A percentile compares a stretch with the other conserved stretches of the same genome.
Evolutionary conservation across 1,284 basidiomycete species (phyloP).

Genomic region (Naganishia cerealis): DNA sequence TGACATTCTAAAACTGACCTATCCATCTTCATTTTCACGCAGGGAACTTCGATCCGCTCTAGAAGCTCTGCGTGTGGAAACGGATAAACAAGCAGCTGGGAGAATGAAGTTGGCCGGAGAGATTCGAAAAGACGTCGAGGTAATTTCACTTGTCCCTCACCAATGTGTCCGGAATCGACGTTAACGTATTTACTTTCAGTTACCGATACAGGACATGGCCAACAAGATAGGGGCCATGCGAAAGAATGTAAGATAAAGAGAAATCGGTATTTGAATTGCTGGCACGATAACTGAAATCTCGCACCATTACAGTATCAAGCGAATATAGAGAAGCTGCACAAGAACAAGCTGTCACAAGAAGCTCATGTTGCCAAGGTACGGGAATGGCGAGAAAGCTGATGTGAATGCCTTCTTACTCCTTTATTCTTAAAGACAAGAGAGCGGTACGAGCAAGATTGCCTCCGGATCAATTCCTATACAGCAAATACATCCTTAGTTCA

Average conservation of each 20-base stretch:
- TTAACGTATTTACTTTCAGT: conserved; percentile 12
- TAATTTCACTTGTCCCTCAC: background rate
- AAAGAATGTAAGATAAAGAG: conserved; percentile 17
- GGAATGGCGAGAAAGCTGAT: background rate
- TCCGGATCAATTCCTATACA: conserved; percentile 92
- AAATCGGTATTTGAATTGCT: conserved; percentile 22
- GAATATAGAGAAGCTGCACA: conserved; percentile 81
- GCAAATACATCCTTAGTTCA: conserved; percentile 90
- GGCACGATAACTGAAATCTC: background rate
- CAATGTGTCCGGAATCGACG: too few species aligned
- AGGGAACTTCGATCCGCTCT: conserved; percentile 59
- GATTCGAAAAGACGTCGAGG: conserved; percentile 21
- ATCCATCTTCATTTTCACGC: background rate
- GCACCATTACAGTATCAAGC: conserved; percentile 59
- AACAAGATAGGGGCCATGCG: conserved; percentile 20
- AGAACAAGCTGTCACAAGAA: conserved; percentile 80
- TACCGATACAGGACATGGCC: conserved; percentile 25
- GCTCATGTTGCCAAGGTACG: conserved; percentile 70
- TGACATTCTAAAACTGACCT: background rate
- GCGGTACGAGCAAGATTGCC: conserved; percentile 90
- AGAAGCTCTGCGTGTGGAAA: conserved; percentile 76
- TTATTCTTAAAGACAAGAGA: conserved; percentile 65
- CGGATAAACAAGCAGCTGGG: conserved; percentile 73
- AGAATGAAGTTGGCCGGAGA: conserved; percentile 62
- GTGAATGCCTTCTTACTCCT: background rate